Evolutionary conservation across 2,329 filamentous ascomycete species (phyloP).

Genomic region (Apiospora malaysiana): DNA sequence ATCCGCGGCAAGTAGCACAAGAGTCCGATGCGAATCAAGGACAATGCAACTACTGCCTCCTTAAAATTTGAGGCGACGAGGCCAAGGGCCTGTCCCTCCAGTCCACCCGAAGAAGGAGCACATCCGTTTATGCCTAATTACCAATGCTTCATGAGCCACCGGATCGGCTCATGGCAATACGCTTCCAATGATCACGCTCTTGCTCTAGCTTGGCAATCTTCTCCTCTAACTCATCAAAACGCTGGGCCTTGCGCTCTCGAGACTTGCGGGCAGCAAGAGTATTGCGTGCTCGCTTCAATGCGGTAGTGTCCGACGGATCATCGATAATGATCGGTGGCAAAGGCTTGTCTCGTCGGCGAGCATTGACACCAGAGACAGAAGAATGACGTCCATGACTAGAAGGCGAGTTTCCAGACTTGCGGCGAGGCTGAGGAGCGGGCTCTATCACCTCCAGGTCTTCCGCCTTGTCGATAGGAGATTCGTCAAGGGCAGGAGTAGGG

Average conservation of each 20-base stretch:
- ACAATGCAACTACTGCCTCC: slow-evolving; percentile 35
- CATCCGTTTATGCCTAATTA: slow-evolving; percentile 29
- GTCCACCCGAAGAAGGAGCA: slow-evolving; percentile 37
- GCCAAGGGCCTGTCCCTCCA: slow-evolving; percentile 40
- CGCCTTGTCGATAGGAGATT: slow-evolving; percentile 50
- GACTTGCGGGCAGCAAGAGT: slow-evolving; percentile 94
- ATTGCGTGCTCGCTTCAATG: slow-evolving; percentile 92
- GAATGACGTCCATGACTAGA: slow-evolving; percentile 64
- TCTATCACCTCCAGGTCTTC: slow-evolving; percentile 57
- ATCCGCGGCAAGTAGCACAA: slow-evolving; percentile 33
- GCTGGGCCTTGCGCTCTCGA: slow-evolving; percentile 81
- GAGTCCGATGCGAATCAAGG: slow-evolving; percentile 34
- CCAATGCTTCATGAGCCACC: slow-evolving; percentile 40
- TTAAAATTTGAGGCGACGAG: slow-evolving; percentile 31
- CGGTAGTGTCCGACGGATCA: slow-evolving; percentile 75
- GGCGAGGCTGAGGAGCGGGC: slow-evolving; percentile 48
- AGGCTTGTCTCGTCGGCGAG: slow-evolving; percentile 81
- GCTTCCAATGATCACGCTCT: slow-evolving; percentile 71
- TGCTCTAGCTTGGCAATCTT: slow-evolving; percentile 73
- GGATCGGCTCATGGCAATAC: slow-evolving; percentile 52
- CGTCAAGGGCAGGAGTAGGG: slow-evolving; percentile 36
- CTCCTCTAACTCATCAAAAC: slow-evolving; percentile 75
- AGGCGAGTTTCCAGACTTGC: slow-evolving; percentile 55
- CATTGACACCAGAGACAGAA: slow-evolving; percentile 70
- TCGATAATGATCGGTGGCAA: slow-evolving; percentile 78